Evolutionary conservation across 2,329 filamentous ascomycete genomes (phyloP).

Genomic region (Trichoderma sp.): DNA sequence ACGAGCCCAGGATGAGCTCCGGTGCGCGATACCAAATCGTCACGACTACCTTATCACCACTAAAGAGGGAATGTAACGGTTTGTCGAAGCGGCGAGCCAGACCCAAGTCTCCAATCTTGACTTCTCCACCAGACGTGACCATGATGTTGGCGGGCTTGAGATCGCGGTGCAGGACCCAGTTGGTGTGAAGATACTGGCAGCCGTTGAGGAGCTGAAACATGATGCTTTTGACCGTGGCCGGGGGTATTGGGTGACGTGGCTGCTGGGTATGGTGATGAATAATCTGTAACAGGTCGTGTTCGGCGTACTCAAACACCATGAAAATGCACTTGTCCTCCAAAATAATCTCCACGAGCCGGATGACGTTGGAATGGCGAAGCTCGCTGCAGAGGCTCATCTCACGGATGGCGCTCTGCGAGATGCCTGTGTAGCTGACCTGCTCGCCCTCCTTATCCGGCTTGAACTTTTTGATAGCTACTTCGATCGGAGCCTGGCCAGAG

Average conservation of each 20-base stretch:
- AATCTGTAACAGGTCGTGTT: conserved; percentile 95
- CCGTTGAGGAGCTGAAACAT: conserved; percentile 96
- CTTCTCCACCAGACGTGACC: conserved; percentile 85
- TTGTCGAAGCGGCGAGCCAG: conserved; percentile 93
- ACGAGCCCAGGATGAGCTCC: conserved; percentile 84
- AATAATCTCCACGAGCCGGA: conserved; percentile 91
- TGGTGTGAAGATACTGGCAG: conserved; percentile 89
- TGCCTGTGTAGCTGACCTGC: conserved; percentile 89
- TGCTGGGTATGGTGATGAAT: conserved; percentile 97
- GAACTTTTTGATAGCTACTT: conserved; percentile 99
- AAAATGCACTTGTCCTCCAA: conserved; percentile 98
- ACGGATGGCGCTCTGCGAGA: conserved; percentile 94
- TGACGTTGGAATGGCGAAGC: conserved; percentile 83
- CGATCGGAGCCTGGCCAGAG: conserved; percentile 35
- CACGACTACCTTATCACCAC: conserved; percentile 95
- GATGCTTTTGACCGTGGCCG: conserved; percentile 86
- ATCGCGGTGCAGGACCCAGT: conserved; percentile 97
- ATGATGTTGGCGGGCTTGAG: conserved; percentile 99
- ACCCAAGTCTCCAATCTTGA: conserved; percentile 93
- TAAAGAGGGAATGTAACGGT: conserved; percentile 86
- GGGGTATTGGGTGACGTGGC: conserved; percentile 82
- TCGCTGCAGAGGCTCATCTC: conserved; percentile 98
- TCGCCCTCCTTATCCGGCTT: conserved; percentile 99
- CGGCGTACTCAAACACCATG: conserved; percentile 99
- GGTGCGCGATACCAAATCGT: conserved; percentile 99